A percentile compares a stretch with the other conserved stretches of the same genome.
phyloP scores from a whole-genome alignment of 1,284 basidiomycete species.

The Ganoderma multipileum region DNA sequence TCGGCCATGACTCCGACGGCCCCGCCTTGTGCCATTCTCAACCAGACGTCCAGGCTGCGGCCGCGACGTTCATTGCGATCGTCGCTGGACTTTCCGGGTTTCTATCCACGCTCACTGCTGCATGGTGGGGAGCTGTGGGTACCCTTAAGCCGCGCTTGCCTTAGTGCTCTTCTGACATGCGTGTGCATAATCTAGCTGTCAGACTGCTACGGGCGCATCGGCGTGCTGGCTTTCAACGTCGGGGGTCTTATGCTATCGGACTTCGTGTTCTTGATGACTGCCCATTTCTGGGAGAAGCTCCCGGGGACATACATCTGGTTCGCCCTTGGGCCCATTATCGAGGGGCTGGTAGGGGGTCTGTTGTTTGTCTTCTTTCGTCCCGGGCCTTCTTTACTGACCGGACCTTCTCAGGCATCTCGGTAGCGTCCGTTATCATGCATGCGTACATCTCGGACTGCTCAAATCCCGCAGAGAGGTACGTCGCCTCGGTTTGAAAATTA shows the following conservation, averaged over 20 bases:
- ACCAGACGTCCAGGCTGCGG: conserved; percentile 19
- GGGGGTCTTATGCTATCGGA: conserved; percentile 71
- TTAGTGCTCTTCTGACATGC: conserved; percentile 3
- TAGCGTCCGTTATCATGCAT: conserved; percentile 56
- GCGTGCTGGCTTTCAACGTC: conserved; percentile 66
- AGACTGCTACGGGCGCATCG: conserved; percentile 77
- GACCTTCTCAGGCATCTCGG: conserved; percentile 50
- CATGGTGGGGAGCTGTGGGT: conserved; percentile 81
- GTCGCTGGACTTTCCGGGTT: conserved; percentile 72
- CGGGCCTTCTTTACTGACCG: neutral
- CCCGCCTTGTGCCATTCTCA: conserved; percentile 21
- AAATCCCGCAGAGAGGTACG: conserved; percentile 51
- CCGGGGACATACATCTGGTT: conserved; percentile 86
- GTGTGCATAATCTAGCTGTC: conserved; percentile 59
- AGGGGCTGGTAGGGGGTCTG: conserved; percentile 80
- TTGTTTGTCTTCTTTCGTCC: conserved; percentile 8
- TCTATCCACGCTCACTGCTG: conserved; percentile 75
- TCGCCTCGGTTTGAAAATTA: no score
- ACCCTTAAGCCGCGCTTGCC: conserved; percentile 7
- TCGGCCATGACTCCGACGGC: conserved; percentile 21
- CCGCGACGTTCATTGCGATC: conserved; percentile 43
- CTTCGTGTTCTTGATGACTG: conserved; percentile 68
- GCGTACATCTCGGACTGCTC: conserved; percentile 69
- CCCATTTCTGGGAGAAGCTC: conserved; percentile 59
- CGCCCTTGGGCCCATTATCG: conserved; percentile 69